These are phyloP conservation scores for Avena insularis DNA, from an alignment of 176 grass and related monocot genomes.

Conservation along the genomic window DNA sequence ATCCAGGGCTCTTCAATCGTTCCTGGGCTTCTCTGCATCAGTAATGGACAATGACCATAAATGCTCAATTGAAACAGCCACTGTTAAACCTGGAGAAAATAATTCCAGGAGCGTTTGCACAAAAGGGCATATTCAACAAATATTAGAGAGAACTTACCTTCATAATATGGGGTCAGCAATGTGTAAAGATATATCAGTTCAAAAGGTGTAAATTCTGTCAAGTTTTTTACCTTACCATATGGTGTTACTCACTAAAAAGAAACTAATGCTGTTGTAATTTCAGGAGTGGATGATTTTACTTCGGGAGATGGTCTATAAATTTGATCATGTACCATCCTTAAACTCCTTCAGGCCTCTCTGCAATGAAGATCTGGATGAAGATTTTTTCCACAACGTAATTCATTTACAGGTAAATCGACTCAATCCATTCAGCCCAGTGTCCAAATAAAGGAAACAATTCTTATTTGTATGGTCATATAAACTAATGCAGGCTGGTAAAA, in stretches of 20 bases:
- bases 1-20: conserved; percentile 77
- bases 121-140: conserved; percentile 64
- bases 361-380: conserved; percentile 82
- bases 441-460: not conserved
- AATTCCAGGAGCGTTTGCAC: conserved; percentile 51
- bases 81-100: conserved; percentile 28
- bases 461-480: conserved; percentile 45
- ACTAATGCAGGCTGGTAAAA: conserved; percentile 77
- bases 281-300: conserved; percentile 95
- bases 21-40: conserved; percentile 68
- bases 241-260: conserved; percentile 14
- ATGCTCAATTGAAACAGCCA: conserved; percentile 31
- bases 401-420: conserved; percentile 90
- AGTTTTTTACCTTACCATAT: conserved; percentile 16
- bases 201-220: conserved; percentile 60
- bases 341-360: conserved; percentile 80
- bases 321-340: conserved; percentile 65
- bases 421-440: conserved; percentile 1
- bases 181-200: conserved; percentile 79
- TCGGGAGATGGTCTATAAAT: conserved; percentile 80
- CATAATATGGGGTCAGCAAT: conserved; percentile 83
- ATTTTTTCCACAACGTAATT: conserved; percentile 94
- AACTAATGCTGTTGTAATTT: conserved; percentile 44
- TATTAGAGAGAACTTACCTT: conserved; percentile 78
- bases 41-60: conserved; percentile 59